Percentiles rank a stretch among this genome's conserved stretches.
Evolutionary conservation across 495 filamentous ascomycete species (phyloP).

Genomic region (Aspergillus haitiensis): DNA sequence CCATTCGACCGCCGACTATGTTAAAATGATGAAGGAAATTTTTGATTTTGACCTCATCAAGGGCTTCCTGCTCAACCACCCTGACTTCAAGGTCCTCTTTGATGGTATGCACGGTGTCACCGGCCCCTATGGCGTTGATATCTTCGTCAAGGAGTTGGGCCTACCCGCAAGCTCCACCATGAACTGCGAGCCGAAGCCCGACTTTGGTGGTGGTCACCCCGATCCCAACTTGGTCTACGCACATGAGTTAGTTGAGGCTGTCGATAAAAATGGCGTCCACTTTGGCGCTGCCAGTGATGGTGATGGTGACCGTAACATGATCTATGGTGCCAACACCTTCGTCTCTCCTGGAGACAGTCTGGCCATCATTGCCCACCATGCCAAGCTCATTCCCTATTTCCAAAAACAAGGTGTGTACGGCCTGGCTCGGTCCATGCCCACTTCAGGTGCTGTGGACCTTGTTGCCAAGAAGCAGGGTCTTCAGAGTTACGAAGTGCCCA

Average conservation of each 20-base stretch:
- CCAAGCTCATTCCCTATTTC: slow-evolving; percentile 92
- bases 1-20: slow-evolving; percentile 86
- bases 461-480: slow-evolving; percentile 93
- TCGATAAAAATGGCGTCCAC: slow-evolving; percentile 87
- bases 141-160: slow-evolving; percentile 91
- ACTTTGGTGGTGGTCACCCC: slow-evolving; percentile 96
- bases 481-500: slow-evolving; percentile 93
- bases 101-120: slow-evolving; percentile 94
- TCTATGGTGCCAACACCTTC: slow-evolving; percentile 94
- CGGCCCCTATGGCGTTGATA: slow-evolving; percentile 88
- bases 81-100: slow-evolving; percentile 95
- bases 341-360: slow-evolving; percentile 96
- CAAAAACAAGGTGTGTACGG: slow-evolving; percentile 94
- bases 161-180: slow-evolving; percentile 75
- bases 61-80: slow-evolving; percentile 78
- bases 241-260: slow-evolving; percentile 88
- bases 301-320: slow-evolving; percentile 99
- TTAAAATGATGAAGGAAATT: slow-evolving; percentile 94
- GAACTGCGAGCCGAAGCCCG: slow-evolving; percentile 87
- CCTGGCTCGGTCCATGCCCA: slow-evolving; percentile 95
- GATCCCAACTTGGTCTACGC: slow-evolving; percentile 99
- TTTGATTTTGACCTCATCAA: slow-evolving; percentile 97
- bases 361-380: slow-evolving; percentile 96
- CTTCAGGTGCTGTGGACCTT: slow-evolving; percentile 89
- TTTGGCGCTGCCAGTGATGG: slow-evolving; percentile 96